Evolutionary conservation across 2,329 filamentous ascomycete species (phyloP).

Genomic region (Colletotrichum echinochloae): DNA sequence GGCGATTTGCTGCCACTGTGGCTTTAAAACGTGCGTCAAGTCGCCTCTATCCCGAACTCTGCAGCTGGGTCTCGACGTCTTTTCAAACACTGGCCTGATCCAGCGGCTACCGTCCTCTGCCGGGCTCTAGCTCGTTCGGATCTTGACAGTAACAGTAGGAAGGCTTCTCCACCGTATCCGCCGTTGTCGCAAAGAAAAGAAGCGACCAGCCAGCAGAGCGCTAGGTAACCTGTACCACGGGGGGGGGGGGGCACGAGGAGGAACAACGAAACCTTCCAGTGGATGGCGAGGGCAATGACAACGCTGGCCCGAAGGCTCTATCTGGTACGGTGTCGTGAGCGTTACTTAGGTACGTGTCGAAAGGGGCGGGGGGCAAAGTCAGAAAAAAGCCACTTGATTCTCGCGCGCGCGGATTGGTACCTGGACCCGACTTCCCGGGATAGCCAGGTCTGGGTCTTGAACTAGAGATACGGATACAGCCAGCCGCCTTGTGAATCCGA

Average conservation of each 20-base stretch:
- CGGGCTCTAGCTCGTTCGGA: conserved; percentile 22
- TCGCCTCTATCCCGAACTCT: conserved; percentile 28
- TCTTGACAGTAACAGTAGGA: conserved; percentile 5
- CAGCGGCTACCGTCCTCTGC: conserved; percentile 17
- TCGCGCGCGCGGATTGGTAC: conserved; percentile 9
- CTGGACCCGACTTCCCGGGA: not conserved
- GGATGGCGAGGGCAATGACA: not conserved
- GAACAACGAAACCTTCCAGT: not conserved
- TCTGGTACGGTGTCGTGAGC: not conserved
- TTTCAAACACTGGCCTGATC: conserved; percentile 37
- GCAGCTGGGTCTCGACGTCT: conserved; percentile 32
- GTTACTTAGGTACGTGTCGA: not conserved
- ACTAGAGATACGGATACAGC: conserved; percentile 16
- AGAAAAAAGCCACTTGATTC: not conserved
- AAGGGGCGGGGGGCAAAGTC: not conserved
- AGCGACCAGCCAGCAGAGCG: not conserved
- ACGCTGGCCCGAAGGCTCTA: not conserved
- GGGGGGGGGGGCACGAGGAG: too few relatives aligned
- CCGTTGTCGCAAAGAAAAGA: conserved; percentile 15
- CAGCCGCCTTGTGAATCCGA: conserved; percentile 31
- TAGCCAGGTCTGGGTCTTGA: conserved; percentile 19
- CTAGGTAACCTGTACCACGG: not conserved
- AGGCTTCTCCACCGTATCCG: conserved; percentile 18
- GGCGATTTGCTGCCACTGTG: conserved; percentile 24
- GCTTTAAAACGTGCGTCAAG: conserved; percentile 39